Conservation (phyloP, 352 stramenopile species). For the Phytophthora multivora region DNA sequence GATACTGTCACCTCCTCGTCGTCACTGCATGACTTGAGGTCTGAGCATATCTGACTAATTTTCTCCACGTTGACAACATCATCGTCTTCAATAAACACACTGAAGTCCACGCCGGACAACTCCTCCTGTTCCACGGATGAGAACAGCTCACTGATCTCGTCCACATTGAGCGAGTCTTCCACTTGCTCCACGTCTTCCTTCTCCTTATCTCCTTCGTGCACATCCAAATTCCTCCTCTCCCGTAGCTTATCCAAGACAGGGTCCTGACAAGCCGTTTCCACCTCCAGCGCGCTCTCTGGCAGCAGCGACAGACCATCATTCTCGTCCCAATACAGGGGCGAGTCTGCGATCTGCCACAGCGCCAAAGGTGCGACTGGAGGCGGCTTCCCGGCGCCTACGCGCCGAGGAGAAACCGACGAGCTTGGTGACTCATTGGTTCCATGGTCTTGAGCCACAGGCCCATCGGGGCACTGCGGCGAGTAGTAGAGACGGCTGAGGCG, state of each 20-base stretch:
- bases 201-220: conserved; percentile 13
- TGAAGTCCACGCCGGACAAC: conserved; percentile 43
- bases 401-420: conserved; percentile 18
- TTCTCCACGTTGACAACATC: conserved; percentile 63
- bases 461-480: not conserved
- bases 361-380: conserved; percentile 17
- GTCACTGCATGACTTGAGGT: conserved; percentile 16
- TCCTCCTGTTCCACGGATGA: conserved; percentile 55
- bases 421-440: conserved; percentile 16
- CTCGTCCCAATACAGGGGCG: conserved; percentile 9
- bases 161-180: conserved; percentile 51
- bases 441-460: conserved; percentile 5
- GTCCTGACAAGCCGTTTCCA: conserved; percentile 18
- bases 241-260: conserved; percentile 15
- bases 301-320: conserved; percentile 13
- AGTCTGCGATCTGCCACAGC: conserved; percentile 1
- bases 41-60: conserved; percentile 56
- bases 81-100: conserved; percentile 54
- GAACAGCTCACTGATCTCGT: conserved; percentile 63
- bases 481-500: conserved; percentile 33
- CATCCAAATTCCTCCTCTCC: conserved; percentile 20
- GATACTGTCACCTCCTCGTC: conserved; percentile 10
- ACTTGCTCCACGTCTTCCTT: conserved; percentile 30
- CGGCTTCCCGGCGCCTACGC: conserved; percentile 37
- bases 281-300: conserved; percentile 14